Conservation (phyloP, 495 filamentous ascomycete species). For the Echria macrotheca region DNA sequence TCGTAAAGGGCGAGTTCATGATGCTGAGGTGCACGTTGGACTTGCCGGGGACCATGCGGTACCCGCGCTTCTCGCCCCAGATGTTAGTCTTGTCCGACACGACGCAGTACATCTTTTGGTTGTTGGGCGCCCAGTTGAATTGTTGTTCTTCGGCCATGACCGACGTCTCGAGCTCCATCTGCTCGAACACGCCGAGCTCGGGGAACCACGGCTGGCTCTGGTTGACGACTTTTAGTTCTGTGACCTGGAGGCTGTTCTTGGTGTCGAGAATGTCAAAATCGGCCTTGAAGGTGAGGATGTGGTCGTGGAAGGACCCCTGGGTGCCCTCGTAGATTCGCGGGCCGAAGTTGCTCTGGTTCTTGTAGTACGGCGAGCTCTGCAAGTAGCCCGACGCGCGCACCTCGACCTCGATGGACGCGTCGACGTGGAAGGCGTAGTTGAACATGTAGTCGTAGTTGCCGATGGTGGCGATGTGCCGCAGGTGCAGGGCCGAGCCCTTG, state of each 20-base stretch:
- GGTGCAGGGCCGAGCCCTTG: conserved; percentile 40
- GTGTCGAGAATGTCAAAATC: conserved; percentile 49
- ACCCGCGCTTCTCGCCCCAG: conserved; percentile 51
- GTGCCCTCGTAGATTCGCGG: conserved; percentile 44
- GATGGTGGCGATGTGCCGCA: conserved; percentile 43
- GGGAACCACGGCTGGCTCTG: conserved; percentile 46
- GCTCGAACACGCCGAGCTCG: conserved; percentile 40
- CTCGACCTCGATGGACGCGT: conserved; percentile 50
- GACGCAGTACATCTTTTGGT: conserved; percentile 41
- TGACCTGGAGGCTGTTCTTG: conserved; percentile 43
- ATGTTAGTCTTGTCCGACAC: conserved; percentile 44
- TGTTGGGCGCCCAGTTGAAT: conserved; percentile 46
- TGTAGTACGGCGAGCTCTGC: conserved; percentile 42
- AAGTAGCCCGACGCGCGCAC: conserved; percentile 57
- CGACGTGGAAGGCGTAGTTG: conserved; percentile 50
- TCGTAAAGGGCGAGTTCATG: conserved; percentile 40
- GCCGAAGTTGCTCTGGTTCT: conserved; percentile 40
- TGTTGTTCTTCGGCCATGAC: conserved; percentile 39
- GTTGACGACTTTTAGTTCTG: conserved; percentile 35
- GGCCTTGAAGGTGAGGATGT: conserved; percentile 49
- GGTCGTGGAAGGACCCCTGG: conserved; percentile 46
- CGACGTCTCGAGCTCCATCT: conserved; percentile 40
- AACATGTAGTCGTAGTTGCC: conserved; percentile 51
- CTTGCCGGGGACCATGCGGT: conserved; percentile 43
- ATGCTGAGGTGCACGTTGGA: conserved; percentile 44